phyloP scores from a whole-genome alignment of 2,329 filamentous ascomycete species.

The Fusarium newnesense region DNA sequence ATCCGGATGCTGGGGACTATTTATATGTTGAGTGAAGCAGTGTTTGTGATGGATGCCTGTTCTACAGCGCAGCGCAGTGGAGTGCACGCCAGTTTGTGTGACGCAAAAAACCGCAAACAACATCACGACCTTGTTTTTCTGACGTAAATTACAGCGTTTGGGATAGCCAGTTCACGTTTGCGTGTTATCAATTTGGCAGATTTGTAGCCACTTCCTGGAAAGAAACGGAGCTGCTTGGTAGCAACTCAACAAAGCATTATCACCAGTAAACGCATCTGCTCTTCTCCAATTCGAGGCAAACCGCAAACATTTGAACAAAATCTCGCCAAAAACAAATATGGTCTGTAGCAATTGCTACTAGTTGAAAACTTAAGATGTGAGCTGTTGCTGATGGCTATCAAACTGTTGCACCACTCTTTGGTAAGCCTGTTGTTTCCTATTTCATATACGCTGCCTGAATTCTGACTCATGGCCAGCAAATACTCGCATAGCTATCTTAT shows the following conservation, averaged over 20 bases:
- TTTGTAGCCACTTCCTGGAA: not conserved
- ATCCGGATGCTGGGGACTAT: not conserved
- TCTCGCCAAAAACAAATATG: accelerated
- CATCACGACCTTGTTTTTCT: not conserved
- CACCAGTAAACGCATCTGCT: accelerated
- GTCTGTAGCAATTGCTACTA: not conserved
- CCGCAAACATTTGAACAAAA: not conserved
- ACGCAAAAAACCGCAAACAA: not conserved
- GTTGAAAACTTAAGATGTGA: not conserved
- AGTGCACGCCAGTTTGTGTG: not conserved
- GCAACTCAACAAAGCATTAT: accelerated
- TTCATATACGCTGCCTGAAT: too few relatives aligned
- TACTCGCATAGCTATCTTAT: too few relatives aligned
- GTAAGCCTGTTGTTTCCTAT: not conserved
- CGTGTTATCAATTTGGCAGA: not conserved
- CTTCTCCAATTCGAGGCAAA: too few relatives aligned
- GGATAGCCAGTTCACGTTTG: not conserved
- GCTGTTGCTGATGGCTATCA: not conserved
- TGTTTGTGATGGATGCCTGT: not conserved
- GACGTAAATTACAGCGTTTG: not conserved
- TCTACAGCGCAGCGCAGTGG: accelerated
- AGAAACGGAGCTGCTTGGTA: too few relatives aligned
- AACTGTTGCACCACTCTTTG: too few relatives aligned
- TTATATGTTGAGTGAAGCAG: not conserved
- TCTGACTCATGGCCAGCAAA: too few relatives aligned